Conservation (phyloP, 148 eudicot species). For the Rhododendron williamsianum region DNA sequence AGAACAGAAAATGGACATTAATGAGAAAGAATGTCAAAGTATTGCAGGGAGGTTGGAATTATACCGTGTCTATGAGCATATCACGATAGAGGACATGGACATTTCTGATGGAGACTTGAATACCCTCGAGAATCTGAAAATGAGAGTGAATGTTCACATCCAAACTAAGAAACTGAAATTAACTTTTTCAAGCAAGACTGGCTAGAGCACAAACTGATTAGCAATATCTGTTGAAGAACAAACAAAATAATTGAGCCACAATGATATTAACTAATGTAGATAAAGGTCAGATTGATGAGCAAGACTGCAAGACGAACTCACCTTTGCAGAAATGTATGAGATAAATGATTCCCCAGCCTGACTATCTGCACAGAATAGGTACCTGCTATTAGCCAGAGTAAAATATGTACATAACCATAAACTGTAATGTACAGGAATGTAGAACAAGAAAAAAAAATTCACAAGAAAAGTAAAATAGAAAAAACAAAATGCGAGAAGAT, state of each 20-base stretch:
- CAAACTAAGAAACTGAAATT: not conserved
- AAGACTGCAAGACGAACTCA: slow-evolving; percentile 20
- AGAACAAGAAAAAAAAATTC: not conserved
- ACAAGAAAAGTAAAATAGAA: not conserved
- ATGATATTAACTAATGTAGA: not conserved
- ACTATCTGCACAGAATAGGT: slow-evolving; percentile 50
- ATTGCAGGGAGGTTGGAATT: slow-evolving; percentile 2
- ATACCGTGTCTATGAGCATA: slow-evolving; percentile 53
- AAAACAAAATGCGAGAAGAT: not conserved
- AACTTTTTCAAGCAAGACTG: not conserved
- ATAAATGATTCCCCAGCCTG: slow-evolving; percentile 78
- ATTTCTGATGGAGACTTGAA: slow-evolving; percentile 84
- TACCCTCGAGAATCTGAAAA: slow-evolving; percentile 79
- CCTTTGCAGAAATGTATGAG: slow-evolving; percentile 89
- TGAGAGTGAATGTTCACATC: not conserved
- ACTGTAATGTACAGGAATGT: not conserved
- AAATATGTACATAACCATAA: not conserved
- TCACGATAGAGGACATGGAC: slow-evolving; percentile 69
- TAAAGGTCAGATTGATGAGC: not conserved
- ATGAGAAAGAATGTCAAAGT: not conserved
- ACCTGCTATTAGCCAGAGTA: slow-evolving; percentile 1
- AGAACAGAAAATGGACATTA: not conserved
- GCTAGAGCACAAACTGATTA: not conserved
- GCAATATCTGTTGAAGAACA: not conserved
- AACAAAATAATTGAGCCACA: not conserved